These are phyloP conservation scores for Nothophoma quercina DNA, from an alignment of 2,329 filamentous ascomycete species.

Conservation along the genomic window DNA sequence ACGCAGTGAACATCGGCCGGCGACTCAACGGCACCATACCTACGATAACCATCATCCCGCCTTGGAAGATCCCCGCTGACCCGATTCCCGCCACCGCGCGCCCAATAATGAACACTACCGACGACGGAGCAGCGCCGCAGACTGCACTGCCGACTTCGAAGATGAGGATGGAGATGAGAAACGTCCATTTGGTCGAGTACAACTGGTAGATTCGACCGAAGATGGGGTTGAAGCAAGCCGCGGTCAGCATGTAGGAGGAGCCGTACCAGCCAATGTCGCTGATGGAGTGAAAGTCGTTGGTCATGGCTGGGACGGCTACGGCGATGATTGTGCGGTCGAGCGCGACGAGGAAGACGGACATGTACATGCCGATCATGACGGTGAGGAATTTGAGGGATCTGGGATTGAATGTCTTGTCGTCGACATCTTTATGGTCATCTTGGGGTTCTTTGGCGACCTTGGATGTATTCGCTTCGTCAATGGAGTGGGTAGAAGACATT, in stretches of 20 bases:
- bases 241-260: slow-evolving; percentile 54
- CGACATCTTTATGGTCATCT: slow-evolving; percentile 12
- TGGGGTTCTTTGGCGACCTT: neutral
- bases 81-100: slow-evolving; percentile 58
- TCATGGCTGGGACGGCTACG: slow-evolving; percentile 38
- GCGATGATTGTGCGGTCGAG: slow-evolving; percentile 33
- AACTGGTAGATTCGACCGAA: slow-evolving; percentile 59
- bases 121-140: slow-evolving; percentile 52
- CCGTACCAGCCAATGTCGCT: slow-evolving; percentile 42
- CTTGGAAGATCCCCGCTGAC: slow-evolving; percentile 55
- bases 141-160: slow-evolving; percentile 55
- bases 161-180: slow-evolving; percentile 47
- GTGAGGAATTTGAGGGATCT: slow-evolving; percentile 35
- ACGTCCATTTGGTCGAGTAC: slow-evolving; percentile 51
- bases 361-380: slow-evolving; percentile 33
- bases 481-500: neutral
- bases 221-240: slow-evolving; percentile 55
- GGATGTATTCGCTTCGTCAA: neutral
- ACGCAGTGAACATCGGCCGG: slow-evolving; percentile 54
- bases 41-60: slow-evolving; percentile 54
- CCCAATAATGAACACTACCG: slow-evolving; percentile 56
- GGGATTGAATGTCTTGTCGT: slow-evolving; percentile 34
- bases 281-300: slow-evolving; percentile 36
- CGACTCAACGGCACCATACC: slow-evolving; percentile 52
- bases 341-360: slow-evolving; percentile 37